Evolutionary conservation across 1,284 basidiomycete species (phyloP).

Genomic region (Puccinia polysora): DNA sequence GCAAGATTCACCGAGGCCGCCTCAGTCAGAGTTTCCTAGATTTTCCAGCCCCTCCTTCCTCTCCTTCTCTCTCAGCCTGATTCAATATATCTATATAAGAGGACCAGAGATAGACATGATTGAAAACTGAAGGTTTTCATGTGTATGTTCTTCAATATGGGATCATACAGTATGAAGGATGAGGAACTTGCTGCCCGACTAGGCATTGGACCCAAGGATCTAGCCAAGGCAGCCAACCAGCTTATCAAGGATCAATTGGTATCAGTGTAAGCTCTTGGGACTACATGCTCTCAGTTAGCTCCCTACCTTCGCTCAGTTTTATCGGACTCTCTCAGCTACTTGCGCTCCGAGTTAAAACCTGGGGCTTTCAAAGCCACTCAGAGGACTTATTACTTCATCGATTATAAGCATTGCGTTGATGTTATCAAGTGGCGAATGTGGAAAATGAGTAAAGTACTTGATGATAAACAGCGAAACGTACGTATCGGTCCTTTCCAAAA

Average conservation of each 20-base stretch:
- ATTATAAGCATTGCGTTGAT: slow-evolving; percentile 91
- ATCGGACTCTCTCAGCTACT: slow-evolving; percentile 8
- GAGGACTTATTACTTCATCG: slow-evolving; percentile 90
- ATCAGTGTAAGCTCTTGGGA: slow-evolving; percentile 32
- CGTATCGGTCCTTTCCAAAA: neutral
- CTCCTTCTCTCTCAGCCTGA: neutral
- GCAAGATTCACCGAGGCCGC: neutral
- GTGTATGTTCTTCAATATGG: slow-evolving; percentile 13
- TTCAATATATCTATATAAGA: neutral
- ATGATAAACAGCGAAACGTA: slow-evolving; percentile 71
- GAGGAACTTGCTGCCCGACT: slow-evolving; percentile 83
- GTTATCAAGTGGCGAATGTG: slow-evolving; percentile 96
- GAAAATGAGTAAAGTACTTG: slow-evolving; percentile 86
- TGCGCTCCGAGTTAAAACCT: slow-evolving; percentile 39
- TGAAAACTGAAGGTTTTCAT: slow-evolving; percentile 36
- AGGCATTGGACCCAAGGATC: slow-evolving; percentile 83
- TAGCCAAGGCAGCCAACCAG: slow-evolving; percentile 83
- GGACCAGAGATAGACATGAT: no score
- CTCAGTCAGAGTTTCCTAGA: neutral
- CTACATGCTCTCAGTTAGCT: neutral
- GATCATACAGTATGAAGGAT: slow-evolving; percentile 55
- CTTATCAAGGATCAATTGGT: slow-evolving; percentile 73
- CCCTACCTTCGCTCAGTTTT: neutral
- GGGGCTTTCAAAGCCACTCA: slow-evolving; percentile 49
- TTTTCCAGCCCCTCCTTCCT: no score